Base-by-base conservation (phyloP, 1,284 basidiomycete species). In the Takashimella tepidaria region DNA sequence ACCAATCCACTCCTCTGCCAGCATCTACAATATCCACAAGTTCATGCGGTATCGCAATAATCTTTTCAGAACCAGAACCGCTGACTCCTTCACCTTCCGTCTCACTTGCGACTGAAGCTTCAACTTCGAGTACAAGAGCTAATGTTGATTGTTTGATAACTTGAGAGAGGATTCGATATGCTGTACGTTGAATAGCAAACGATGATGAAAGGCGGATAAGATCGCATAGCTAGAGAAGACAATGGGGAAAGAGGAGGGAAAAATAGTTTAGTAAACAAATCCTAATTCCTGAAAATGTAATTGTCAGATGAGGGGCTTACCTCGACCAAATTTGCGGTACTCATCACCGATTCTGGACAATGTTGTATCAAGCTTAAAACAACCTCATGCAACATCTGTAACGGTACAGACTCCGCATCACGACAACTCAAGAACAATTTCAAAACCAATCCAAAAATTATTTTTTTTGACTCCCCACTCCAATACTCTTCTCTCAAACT, bases 111-210 rank as follows among this genome's bases (percentile, higher is more conserved):
- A 70, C 63, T 0, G 64, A 61, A 0, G 68, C 84, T 31, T 86
- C 91, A 4, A 86, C 85, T 67, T 96, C 89, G 31, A 96, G 81
- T 19, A 93, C 89, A 43, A 92, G 78, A 54, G 66, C 64, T 1
- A 67, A 46, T 0, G 70, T 72, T n/a, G 63, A 50, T n/a, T 57
- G 57, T 41, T 56, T 55, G 57, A 72, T 59, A 12, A 72, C 72
- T 50, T 61, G 51, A 11, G 53, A 54, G 20, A 74, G 59, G 11
- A 74, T 59, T 20, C 68, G 59, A 49, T 74, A 74, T 5, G 72
- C 69, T 4, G 67, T 68, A 25, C 55, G 55, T 56, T 74, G 72
- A 42, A 72, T 60, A 3, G 65, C 50, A 0, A 63, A 60, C 3
- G 65, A 67, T 1, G 62, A 62, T 5, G 67, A 69, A 22, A 63